Evolutionary conservation across 163 green algal species (phyloP), one percentile per base, ranked within the genome.

Genomic region (Scenedesmus sp.): DNA sequence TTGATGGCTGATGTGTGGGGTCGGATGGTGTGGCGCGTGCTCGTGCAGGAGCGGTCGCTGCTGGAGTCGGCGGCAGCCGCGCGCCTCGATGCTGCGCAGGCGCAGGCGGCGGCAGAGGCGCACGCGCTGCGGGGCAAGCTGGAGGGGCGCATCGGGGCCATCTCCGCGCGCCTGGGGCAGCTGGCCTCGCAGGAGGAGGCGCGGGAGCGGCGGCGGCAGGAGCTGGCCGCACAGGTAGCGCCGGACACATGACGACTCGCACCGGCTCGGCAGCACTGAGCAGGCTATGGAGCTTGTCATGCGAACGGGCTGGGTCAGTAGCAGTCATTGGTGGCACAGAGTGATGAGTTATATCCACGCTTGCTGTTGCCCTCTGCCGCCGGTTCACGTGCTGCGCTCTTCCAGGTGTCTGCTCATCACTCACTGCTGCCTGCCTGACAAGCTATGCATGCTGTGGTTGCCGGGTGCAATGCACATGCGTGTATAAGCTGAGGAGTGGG

Each of bases 151-250:
- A 82, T 89, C 5, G 81, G 81, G 1, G 49, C 88, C 56, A 89
- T 92, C 49, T 53, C 43, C 24, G 46, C 10, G 1, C 33, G 81
- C 43, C 88, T 92, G n/a, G 61, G n/a, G 4, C 59, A 79, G 81
- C 82, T 92, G 44, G 65, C 88, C 22, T 49, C 88, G 26, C 81
- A 92, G 49, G 88, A 92, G 33, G 68, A 70, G 16, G 13, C 20
- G 3, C 35, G 81, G 65, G 88, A 92, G 49, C 30, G 46, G 26
- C 65, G 46, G 51, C 35, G 88, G 40, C 81, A 89, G 65, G 81
- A 89, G 81, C 81, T 92, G 20, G 53, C 49, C 24, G 61, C 73
- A 70, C 80, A 92, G 88, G 88, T 92, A n/a, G 6, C n/a, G 87
- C 24, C 26, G 2, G 43, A 9, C 0, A 51, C 6, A 18, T 51